A percentile compares a stretch with the other conserved stretches of the same genome.
phyloP scores from a whole-genome alignment of 176 grass and related monocot species.

The Triticum urartu region DNA sequence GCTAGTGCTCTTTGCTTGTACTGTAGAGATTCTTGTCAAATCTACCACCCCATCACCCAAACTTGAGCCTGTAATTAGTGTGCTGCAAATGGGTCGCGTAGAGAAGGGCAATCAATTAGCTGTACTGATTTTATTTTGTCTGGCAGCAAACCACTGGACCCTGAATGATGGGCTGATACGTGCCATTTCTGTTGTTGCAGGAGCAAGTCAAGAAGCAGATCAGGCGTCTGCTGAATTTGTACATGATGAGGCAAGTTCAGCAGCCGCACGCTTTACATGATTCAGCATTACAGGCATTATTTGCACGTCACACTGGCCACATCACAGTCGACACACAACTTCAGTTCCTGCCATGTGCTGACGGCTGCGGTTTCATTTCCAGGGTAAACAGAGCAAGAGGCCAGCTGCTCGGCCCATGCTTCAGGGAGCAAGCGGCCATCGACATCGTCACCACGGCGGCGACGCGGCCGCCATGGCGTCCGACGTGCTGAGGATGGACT shows the following conservation, averaged over 20 bases:
- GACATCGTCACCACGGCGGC: not conserved
- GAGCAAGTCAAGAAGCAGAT: slow-evolving; percentile 7
- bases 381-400: slow-evolving; percentile 16
- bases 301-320: not conserved
- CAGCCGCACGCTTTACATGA: not conserved
- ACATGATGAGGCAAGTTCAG: slow-evolving; percentile 30
- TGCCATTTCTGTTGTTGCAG: slow-evolving; percentile 9
- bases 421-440: not conserved
- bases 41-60: not conserved
- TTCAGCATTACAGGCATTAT: not conserved
- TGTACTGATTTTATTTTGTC: not conserved
- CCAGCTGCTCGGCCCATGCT: not conserved
- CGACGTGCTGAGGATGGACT: slow-evolving; percentile 50
- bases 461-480: not conserved
- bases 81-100: not conserved
- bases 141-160: not conserved
- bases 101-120: not conserved
- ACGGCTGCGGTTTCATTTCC: not conserved
- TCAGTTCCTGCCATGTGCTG: not conserved
- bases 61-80: not conserved
- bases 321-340: not conserved
- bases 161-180: slow-evolving; percentile 9
- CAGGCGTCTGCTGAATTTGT: slow-evolving; percentile 3
- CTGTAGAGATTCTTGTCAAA: not conserved
- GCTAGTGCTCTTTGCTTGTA: not conserved